These are phyloP conservation scores for Teratosphaeria zuluensis DNA, from an alignment of 2,329 filamentous ascomycete genomes.

Conservation along the genomic window DNA sequence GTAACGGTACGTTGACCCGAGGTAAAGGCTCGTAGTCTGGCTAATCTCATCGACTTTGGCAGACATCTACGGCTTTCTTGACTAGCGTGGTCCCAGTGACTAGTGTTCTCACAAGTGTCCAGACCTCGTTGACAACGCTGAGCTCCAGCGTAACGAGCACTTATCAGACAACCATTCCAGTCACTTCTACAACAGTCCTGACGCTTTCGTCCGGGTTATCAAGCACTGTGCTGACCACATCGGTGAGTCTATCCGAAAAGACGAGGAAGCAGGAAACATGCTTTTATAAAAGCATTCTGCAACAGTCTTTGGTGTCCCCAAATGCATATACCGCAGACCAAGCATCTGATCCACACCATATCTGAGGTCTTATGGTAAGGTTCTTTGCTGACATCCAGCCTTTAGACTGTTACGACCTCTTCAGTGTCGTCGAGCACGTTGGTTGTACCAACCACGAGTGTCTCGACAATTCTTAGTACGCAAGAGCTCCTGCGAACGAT, in stretches of 20 bases:
- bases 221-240: neutral
- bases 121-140: neutral
- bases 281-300: neutral
- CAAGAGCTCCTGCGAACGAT: neutral
- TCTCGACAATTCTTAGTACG: neutral
- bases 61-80: neutral
- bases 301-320: too few species aligned
- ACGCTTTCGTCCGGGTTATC: neutral
- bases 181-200: neutral
- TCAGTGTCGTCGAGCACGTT: neutral
- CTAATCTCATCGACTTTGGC: neutral
- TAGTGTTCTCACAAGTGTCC: neutral
- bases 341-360: too few species aligned
- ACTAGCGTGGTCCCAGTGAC: neutral
- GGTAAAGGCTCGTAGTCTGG: neutral
- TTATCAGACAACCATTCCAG: slow-evolving; percentile 1
- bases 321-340: too few species aligned
- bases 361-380: neutral
- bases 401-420: neutral
- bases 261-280: neutral
- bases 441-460: neutral
- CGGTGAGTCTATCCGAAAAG: neutral
- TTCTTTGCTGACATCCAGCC: neutral
- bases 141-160: neutral
- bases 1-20: neutral